Base-by-base conservation (phyloP, 208 protist genomes). In the Wallacemonas sp. region DNA sequence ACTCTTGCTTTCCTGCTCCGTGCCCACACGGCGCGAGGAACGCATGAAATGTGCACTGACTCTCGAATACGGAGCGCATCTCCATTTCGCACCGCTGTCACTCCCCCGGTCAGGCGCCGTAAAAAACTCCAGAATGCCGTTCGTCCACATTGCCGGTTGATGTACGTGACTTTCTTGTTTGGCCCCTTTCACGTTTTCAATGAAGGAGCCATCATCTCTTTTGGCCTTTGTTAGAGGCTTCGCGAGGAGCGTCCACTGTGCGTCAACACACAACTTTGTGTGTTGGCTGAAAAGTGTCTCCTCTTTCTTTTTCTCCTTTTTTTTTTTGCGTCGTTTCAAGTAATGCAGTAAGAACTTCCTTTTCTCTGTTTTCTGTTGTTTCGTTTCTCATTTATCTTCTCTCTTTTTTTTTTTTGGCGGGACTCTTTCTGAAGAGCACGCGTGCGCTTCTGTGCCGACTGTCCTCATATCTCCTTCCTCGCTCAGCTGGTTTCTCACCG, bases 391-490 rank as follows among this genome's bases (percentile, higher is more conserved):
- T 41, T 30, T 10, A 66, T 13, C 37, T 48, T 60, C 36, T 45
- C 54, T 48, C 39, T 38, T n/a, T 15, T 71, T 19, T 33, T 59
- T 60, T 67, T 57, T 42, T 39, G n/a, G n/a, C n/a, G n/a, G n/a
- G n/a, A n/a, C n/a, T n/a, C n/a, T n/a, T n/a, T n/a, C n/a, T n/a
- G n/a, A n/a, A n/a, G n/a, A n/a, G n/a, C n/a, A n/a, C n/a, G n/a
- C n/a, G n/a, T n/a, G n/a, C n/a, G n/a, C n/a, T n/a, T n/a, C n/a
- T n/a, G n/a, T n/a, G n/a, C n/a, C n/a, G n/a, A n/a, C n/a, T n/a
- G n/a, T n/a, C n/a, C n/a, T n/a, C n/a, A n/a, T n/a, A n/a, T n/a
- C n/a, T n/a, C n/a, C n/a, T n/a, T n/a, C n/a, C n/a, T n/a, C n/a
- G n/a, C n/a, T n/a, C n/a, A n/a, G n/a, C n/a, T n/a, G n/a, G n/a